Evolutionary conservation across 2,329 filamentous ascomycete genomes (phyloP), one percentile per base, ranked within the genome.

Genomic region (Pestalotiopsis sp.): DNA sequence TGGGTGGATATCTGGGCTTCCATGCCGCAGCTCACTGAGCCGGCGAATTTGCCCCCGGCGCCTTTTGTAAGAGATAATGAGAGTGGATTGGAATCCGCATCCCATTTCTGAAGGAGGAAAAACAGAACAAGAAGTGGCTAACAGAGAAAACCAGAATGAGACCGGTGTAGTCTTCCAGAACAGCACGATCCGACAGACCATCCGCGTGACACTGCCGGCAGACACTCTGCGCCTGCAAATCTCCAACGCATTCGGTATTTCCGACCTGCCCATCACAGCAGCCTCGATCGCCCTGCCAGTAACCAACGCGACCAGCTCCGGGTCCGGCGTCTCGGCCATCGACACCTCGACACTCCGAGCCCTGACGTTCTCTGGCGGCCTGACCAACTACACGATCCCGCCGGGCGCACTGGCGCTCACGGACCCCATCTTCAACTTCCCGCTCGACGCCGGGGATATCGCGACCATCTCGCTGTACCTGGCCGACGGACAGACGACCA

Each of bases 11-110:
- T 87, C 13, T 91, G 88, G 88, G 85, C 86, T 0, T 78, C 86
- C 2, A 91, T 90, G 88, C 88, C 88, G 0, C 88, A 91, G 74
- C 79, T 90, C 68, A 87, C 86, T 2, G 89, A 91, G 77, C 84
- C 84, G 2, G 79, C 78, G 6, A 91, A 91, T 72, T 78, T 91
- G 2, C 89, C 89, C 17, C 84, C 84, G 1, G 74, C 81, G 3
- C 86, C 87, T 36, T 91, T 88, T 76, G 86, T 85, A 77, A 76
- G 83, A 79, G 52, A 5, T 17, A 25, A 45, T 14, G 23, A 3
- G n/a, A 55, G 14, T 3, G n/a, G 9, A 9, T 3, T 14, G 38
- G 4, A 9, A 3, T 20, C 4, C n/a, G 6, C 5, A 23, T 17
- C 20, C 2, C 7, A 52, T 7, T 7, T 52, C 3, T n/a, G 1